These are phyloP conservation scores for Elsinoe perseae DNA, from an alignment of 2,329 filamentous ascomycete genomes.

Conservation along the genomic window DNA sequence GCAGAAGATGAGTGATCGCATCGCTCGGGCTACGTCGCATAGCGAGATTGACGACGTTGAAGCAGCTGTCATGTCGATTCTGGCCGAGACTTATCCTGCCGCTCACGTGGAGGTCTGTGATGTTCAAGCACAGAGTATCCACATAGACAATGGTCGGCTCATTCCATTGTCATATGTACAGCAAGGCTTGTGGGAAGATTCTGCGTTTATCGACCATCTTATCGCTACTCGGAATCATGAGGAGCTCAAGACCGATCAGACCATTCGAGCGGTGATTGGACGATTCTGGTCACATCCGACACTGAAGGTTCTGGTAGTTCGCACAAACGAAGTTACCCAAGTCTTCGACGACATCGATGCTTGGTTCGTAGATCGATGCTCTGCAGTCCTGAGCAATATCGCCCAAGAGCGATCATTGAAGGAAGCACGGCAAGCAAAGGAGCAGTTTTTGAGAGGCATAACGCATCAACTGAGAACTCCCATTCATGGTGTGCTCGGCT, in stretches of 20 bases:
- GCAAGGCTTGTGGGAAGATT: conserved; percentile 41
- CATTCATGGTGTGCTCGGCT: conserved; percentile 41
- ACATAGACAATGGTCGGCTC: conserved; percentile 24
- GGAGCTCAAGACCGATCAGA: conserved; percentile 24
- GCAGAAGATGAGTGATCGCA: conserved; percentile 32
- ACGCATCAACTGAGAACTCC: conserved; percentile 44
- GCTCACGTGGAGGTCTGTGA: conserved; percentile 27
- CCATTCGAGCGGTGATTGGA: conserved; percentile 34
- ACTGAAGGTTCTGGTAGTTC: conserved; percentile 33
- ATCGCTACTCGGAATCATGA: conserved; percentile 33
- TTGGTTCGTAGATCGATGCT: conserved; percentile 39
- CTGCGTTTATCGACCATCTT: conserved; percentile 33
- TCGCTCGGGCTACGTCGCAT: conserved; percentile 23
- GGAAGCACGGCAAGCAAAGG: conserved; percentile 39
- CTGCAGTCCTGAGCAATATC: conserved; percentile 32
- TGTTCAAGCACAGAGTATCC: conserved; percentile 23
- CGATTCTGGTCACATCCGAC: conserved; percentile 30
- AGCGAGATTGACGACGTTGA: conserved; percentile 20
- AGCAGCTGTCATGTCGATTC: conserved; percentile 26
- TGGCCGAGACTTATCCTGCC: conserved; percentile 31
- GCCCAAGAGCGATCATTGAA: conserved; percentile 34
- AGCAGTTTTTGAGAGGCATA: conserved; percentile 40
- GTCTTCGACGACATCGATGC: conserved; percentile 43
- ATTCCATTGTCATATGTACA: conserved; percentile 29
- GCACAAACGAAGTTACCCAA: conserved; percentile 35